Evolutionary conservation across 805 yeast genomes (phyloP).

Genomic region (Candida adriatica): DNA sequence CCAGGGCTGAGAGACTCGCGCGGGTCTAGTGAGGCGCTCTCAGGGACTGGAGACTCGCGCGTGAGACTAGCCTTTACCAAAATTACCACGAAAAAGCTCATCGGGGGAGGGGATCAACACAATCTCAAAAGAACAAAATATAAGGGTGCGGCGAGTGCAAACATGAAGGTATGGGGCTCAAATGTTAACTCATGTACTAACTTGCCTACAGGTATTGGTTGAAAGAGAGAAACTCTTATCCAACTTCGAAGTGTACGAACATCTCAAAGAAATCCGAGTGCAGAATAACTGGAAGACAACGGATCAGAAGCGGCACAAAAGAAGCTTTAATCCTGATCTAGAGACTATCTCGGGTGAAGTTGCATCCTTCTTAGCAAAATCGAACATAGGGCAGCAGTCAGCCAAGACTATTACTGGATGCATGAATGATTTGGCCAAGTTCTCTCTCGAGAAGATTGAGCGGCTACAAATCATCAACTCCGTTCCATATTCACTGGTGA

Average conservation of each 20-base stretch:
- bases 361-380: conserved; percentile 14
- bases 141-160: too few relatives aligned
- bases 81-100: too few relatives aligned
- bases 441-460: conserved; percentile 72
- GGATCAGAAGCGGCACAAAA: conserved; percentile 18
- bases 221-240: conserved; percentile 48
- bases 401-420: conserved; percentile 23
- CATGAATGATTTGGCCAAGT: conserved; percentile 28
- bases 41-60: too few relatives aligned
- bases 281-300: conserved; percentile 27
- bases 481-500: conserved; percentile 75
- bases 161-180: too few relatives aligned
- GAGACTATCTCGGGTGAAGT: conserved; percentile 30
- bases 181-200: too few relatives aligned
- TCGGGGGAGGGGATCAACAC: too few relatives aligned
- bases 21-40: too few relatives aligned
- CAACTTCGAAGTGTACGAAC: conserved; percentile 49
- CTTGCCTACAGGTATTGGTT: conserved; percentile 25
- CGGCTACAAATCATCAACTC: conserved; percentile 76
- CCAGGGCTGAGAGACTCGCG: too few relatives aligned
- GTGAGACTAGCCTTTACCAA: too few relatives aligned
- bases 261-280: conserved; percentile 36
- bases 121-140: too few relatives aligned
- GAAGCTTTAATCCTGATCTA: conserved; percentile 27
- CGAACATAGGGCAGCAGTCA: conserved; percentile 19